phyloP scores from a whole-genome alignment of 148 eudicot species.

The Simmondsia chinensis region DNA sequence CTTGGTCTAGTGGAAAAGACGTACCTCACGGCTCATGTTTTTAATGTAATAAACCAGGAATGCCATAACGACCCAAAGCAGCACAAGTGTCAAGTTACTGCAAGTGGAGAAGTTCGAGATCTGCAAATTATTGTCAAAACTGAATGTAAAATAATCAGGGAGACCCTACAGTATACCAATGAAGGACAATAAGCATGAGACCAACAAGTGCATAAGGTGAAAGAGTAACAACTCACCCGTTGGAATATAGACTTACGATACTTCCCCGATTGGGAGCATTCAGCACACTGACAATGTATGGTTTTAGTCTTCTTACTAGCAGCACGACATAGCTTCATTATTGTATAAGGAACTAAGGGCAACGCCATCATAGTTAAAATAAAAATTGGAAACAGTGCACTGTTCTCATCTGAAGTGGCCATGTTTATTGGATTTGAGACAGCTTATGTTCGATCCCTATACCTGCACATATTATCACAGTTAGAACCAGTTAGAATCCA shows the following conservation, averaged over 20 bases:
- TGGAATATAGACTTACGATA: conserved; percentile 65
- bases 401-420: conserved; percentile 88
- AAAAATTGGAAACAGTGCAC: conserved; percentile 82
- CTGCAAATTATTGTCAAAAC: conserved; percentile 26
- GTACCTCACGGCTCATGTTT: conserved; percentile 74
- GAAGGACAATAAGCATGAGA: not conserved
- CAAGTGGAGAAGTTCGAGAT: conserved; percentile 66
- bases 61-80: conserved; percentile 83
- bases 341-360: conserved; percentile 89
- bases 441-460: conserved; percentile 14
- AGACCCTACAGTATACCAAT: not conserved
- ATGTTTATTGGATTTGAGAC: conserved; percentile 22
- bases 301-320: conserved; percentile 59
- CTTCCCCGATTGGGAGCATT: conserved; percentile 76
- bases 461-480: conserved; percentile 9
- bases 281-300: conserved; percentile 72
- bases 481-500: conserved; percentile 2
- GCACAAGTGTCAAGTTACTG: conserved; percentile 69
- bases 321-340: conserved; percentile 62
- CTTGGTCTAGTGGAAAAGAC: not conserved
- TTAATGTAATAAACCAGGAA: conserved; percentile 69
- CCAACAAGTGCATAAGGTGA: not conserved
- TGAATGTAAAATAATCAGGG: not conserved
- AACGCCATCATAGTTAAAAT: conserved; percentile 78
- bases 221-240: conserved; percentile 35